Evolutionary conservation across 139 green algal species (phyloP).

Genomic region (Picochlorum sp.): DNA sequence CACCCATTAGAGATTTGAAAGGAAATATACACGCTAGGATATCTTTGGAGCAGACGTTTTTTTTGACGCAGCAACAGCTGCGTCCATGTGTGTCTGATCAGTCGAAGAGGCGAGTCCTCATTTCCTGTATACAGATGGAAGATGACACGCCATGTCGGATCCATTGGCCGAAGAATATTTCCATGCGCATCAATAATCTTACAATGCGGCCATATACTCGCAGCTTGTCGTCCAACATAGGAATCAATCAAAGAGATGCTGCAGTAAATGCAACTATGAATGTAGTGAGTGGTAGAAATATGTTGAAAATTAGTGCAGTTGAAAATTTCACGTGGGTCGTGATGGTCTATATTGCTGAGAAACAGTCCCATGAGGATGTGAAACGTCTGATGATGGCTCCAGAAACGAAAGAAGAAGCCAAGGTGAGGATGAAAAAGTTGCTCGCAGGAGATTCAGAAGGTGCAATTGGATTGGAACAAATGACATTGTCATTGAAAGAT

Average conservation of each 20-base stretch:
- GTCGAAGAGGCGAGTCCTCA: slow-evolving; percentile 11
- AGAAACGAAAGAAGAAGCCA: slow-evolving; percentile 33
- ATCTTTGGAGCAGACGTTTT: slow-evolving; percentile 19
- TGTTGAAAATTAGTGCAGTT: slow-evolving; percentile 20
- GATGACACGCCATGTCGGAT: slow-evolving; percentile 55
- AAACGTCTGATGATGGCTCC: slow-evolving; percentile 50
- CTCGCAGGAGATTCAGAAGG: slow-evolving; percentile 20
- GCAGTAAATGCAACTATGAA: slow-evolving; percentile 37
- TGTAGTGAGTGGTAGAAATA: slow-evolving; percentile 29
- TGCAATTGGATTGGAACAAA: slow-evolving; percentile 18
- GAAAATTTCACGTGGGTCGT: slow-evolving; percentile 35
- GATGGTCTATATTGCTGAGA: slow-evolving; percentile 34
- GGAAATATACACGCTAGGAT: slow-evolving; percentile 18
- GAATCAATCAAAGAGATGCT: slow-evolving; percentile 67
- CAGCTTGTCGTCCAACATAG: slow-evolving; percentile 44
- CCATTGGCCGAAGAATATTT: slow-evolving; percentile 58
- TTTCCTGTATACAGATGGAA: slow-evolving; percentile 27
- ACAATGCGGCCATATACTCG: slow-evolving; percentile 34
- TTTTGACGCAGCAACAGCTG: slow-evolving; percentile 17
- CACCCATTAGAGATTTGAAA: slow-evolving; percentile 9
- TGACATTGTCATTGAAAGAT: slow-evolving; percentile 23
- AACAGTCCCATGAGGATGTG: slow-evolving; percentile 37
- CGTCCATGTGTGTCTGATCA: not conserved
- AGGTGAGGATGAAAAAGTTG: slow-evolving; percentile 34
- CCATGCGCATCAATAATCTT: slow-evolving; percentile 47